Percentiles rank a stretch among this genome's conserved stretches.
These are phyloP conservation scores for Colletotrichum sp. DNA, from an alignment of 2,329 filamentous ascomycete species.

Conservation along the genomic window DNA sequence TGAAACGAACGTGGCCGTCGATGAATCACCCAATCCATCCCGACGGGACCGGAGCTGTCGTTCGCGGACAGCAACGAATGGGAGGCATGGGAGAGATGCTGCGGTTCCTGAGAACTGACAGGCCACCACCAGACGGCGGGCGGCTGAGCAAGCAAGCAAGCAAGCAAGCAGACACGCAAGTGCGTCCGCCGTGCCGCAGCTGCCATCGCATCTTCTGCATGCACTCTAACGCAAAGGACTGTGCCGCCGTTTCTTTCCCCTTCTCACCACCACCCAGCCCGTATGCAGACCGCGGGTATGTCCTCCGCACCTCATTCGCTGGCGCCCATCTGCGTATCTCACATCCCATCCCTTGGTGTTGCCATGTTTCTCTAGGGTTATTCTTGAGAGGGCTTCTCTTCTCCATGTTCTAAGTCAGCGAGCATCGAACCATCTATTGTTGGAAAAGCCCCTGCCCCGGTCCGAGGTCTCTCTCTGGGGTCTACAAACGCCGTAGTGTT, in stretches of 20 bases:
- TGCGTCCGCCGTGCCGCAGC: not conserved
- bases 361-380: not conserved
- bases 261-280: not conserved
- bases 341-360: not conserved
- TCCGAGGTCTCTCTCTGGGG: not conserved
- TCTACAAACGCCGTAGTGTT: not conserved
- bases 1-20: not conserved
- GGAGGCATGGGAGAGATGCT: not conserved
- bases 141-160: not conserved
- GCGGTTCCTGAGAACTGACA: not conserved
- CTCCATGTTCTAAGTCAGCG: not conserved
- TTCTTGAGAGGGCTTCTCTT: too few species aligned
- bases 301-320: not conserved
- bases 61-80: not conserved
- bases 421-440: not conserved
- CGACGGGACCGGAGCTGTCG: not conserved
- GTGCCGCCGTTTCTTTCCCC: not conserved
- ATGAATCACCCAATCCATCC: not conserved
- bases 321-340: not conserved
- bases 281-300: not conserved
- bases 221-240: not conserved
- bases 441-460: not conserved
- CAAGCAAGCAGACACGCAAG: not conserved
- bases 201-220: constrained; percentile 15
- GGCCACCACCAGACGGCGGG: not conserved